phyloP scores from a whole-genome alignment of 176 grass and related monocot genomes.

The Alloteropsis semialata region DNA sequence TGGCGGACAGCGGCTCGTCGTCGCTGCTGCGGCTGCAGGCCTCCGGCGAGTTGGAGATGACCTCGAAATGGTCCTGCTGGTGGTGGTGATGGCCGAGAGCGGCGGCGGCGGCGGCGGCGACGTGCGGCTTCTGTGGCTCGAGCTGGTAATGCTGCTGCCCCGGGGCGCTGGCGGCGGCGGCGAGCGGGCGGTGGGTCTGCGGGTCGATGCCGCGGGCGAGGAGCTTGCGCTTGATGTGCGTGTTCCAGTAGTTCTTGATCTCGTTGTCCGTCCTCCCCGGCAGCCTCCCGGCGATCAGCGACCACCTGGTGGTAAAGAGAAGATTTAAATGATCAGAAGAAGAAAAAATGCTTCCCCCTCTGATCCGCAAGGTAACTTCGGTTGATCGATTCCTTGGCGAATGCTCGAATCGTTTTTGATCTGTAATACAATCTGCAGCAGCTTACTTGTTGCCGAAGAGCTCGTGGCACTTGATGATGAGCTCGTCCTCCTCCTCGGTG shows the following conservation, averaged over 20 bases:
- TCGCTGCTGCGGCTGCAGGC: conserved; percentile 59
- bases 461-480: conserved; percentile 92
- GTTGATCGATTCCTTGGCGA: background rate
- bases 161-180: background rate
- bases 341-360: background rate
- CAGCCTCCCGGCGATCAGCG: conserved; percentile 77
- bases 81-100: background rate
- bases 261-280: conserved; percentile 88
- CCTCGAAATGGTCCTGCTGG: conserved; percentile 5
- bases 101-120: background rate
- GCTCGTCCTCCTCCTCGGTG: conserved; percentile 88
- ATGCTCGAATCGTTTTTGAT: too few species aligned
- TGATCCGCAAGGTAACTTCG: background rate
- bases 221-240: conserved; percentile 89
- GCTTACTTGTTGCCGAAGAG: conserved; percentile 82
- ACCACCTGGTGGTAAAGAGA: conserved; percentile 54
- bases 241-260: conserved; percentile 99
- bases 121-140: background rate
- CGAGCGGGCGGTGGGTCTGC: conserved; percentile 59
- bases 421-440: background rate
- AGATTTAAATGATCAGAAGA: background rate
- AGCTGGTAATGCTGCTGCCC: background rate
- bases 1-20: conserved; percentile 41
- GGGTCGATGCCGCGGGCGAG: conserved; percentile 69
- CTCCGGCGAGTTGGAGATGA: conserved; percentile 26